phyloP scores from a whole-genome alignment of 129 eudicot species.

The Escallonia rubra region DNA sequence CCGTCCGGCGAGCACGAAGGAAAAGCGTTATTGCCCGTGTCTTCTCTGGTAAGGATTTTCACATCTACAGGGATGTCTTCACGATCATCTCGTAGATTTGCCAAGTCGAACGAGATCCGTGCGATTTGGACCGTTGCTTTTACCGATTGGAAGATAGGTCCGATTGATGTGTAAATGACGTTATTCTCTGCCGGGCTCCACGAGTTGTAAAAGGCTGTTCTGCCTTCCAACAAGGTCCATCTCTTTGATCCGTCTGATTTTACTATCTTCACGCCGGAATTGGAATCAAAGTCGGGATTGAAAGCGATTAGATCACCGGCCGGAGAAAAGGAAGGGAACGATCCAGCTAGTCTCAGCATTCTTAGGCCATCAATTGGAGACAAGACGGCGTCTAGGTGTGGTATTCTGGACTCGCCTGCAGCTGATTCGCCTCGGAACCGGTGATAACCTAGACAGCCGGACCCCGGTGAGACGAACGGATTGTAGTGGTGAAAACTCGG shows the following conservation, averaged over 20 bases:
- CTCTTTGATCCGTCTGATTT: slow-evolving; percentile 75
- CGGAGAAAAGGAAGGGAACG: slow-evolving; percentile 69
- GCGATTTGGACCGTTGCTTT: slow-evolving; percentile 65
- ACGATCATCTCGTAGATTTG: slow-evolving; percentile 15
- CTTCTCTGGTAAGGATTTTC: slow-evolving; percentile 63
- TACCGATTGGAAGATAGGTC: slow-evolving; percentile 51
- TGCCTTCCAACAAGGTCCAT: slow-evolving; percentile 52
- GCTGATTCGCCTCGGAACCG: slow-evolving; percentile 63
- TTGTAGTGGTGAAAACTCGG: slow-evolving; percentile 71
- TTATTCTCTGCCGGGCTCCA: slow-evolving; percentile 64
- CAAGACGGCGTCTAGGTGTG: slow-evolving; percentile 37
- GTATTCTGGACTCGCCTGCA: slow-evolving; percentile 33
- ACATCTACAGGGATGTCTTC: slow-evolving; percentile 24
- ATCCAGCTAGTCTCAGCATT: slow-evolving; percentile 60
- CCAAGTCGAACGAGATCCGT: slow-evolving; percentile 45
- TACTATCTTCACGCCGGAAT: slow-evolving; percentile 51
- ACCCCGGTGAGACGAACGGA: slow-evolving; percentile 63
- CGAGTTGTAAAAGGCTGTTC: slow-evolving; percentile 46
- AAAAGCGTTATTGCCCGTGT: slow-evolving; percentile 75
- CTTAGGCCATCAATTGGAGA: slow-evolving; percentile 45
- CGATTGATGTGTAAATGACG: slow-evolving; percentile 75
- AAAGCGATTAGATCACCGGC: slow-evolving; percentile 53
- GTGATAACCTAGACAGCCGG: slow-evolving; percentile 58
- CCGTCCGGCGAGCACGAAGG: slow-evolving; percentile 86
- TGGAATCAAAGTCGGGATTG: slow-evolving; percentile 45